Evolutionary conservation across 345 rosid species (phyloP).

Genomic region (Nephelium lappaceum): DNA sequence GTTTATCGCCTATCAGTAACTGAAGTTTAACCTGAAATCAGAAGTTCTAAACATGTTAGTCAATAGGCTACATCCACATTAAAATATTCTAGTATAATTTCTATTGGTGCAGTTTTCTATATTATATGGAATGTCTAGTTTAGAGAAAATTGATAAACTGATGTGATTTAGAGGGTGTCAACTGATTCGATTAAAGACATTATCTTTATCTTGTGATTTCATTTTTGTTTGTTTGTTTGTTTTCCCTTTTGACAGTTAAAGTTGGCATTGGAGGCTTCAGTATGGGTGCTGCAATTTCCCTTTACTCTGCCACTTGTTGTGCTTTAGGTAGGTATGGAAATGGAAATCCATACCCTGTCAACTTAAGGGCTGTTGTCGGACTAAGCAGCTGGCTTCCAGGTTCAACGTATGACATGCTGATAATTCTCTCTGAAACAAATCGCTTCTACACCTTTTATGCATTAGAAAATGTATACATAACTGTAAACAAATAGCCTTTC

Average conservation of each 20-base stretch:
- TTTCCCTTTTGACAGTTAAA: constrained; percentile 52
- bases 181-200: neutral
- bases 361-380: constrained; percentile 60
- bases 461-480: neutral
- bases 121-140: neutral
- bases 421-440: neutral
- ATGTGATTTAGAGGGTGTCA: constrained; percentile 6
- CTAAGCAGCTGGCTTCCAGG: constrained; percentile 96
- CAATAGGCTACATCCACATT: neutral
- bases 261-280: constrained; percentile 95
- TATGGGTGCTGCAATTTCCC: constrained; percentile 88
- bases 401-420: constrained; percentile 53
- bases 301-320: constrained; percentile 84
- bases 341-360: constrained; percentile 62
- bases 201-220: neutral
- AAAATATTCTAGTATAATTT: constrained; percentile 9
- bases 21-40: constrained; percentile 1
- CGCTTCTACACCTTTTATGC: neutral
- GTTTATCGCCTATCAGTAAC: neutral
- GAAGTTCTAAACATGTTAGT: neutral
- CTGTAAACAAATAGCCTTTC: neutral
- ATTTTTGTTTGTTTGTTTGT: constrained; percentile 1
- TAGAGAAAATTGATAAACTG: neutral
- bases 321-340: constrained; percentile 68
- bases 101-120: neutral